Conservation (phyloP, 371 early-diverging fungal genomes). For the Choanephora cucurbitarum region DNA sequence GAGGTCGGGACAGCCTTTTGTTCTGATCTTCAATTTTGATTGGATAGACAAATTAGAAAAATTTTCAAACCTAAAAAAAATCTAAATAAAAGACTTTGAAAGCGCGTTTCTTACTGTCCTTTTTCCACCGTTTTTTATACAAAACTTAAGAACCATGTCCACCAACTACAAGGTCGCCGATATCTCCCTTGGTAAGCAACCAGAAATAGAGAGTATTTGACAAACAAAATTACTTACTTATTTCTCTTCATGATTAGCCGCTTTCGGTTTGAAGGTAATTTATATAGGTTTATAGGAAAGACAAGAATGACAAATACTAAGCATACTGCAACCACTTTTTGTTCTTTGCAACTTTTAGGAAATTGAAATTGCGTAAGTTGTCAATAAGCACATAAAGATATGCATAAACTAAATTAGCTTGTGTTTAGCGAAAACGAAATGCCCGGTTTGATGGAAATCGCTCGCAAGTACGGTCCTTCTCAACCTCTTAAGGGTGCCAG, state of each 20-base stretch:
- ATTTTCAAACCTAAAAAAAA: slow-evolving; percentile 19
- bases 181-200: slow-evolving; percentile 83
- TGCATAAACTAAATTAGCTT: slow-evolving; percentile 25
- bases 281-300: background rate
- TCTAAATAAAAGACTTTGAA: slow-evolving; percentile 7
- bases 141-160: slow-evolving; percentile 19
- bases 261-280: slow-evolving; percentile 48
- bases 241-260: slow-evolving; percentile 24
- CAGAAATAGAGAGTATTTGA: too few relatives aligned
- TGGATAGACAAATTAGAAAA: slow-evolving; percentile 16
- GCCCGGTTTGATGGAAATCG: slow-evolving; percentile 97
- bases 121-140: slow-evolving; percentile 13
- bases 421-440: slow-evolving; percentile 97
- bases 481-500: slow-evolving; percentile 97
- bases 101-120: background rate
- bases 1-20: slow-evolving; percentile 18
- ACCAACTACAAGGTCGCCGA: slow-evolving; percentile 71
- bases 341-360: slow-evolving; percentile 26
- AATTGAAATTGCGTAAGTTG: slow-evolving; percentile 50
- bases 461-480: slow-evolving; percentile 88
- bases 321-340: background rate
- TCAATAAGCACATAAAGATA: background rate
- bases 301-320: slow-evolving; percentile 1
- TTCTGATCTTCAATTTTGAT: slow-evolving; percentile 14
- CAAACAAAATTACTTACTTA: background rate